A percentile compares a stretch with the other conserved stretches of the same genome.
Evolutionary conservation across 2,329 filamentous ascomycete genomes (phyloP).

Genomic region (Basipetospora sp.): DNA sequence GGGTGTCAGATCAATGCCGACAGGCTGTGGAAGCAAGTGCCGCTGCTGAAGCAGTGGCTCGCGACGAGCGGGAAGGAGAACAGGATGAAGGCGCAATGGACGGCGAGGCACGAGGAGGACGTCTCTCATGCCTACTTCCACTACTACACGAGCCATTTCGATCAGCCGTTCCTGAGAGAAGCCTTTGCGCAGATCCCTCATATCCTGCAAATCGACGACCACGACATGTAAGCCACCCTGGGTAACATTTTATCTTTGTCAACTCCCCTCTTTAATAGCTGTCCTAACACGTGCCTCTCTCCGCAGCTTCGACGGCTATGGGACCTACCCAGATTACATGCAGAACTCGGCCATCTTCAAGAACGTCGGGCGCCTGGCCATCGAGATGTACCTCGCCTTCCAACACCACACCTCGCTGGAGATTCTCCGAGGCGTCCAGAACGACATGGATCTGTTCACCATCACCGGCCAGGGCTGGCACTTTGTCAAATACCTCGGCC

Average conservation of each 20-base stretch:
- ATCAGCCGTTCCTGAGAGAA: conserved; percentile 85
- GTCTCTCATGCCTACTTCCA: conserved; percentile 95
- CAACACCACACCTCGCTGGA: conserved; percentile 95
- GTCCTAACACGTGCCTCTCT: conserved; percentile 4
- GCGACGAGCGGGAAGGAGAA: conserved; percentile 85
- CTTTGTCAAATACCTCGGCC: conserved; percentile 91
- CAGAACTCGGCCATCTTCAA: conserved; percentile 95
- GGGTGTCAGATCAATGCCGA: conserved; percentile 95
- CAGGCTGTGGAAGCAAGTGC: conserved; percentile 89
- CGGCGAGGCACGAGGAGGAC: conserved; percentile 86
- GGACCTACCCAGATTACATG: conserved; percentile 96
- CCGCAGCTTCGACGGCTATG: conserved; percentile 81
- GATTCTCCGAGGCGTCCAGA: conserved; percentile 74
- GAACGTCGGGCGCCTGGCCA: conserved; percentile 87
- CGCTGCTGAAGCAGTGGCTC: conserved; percentile 86
- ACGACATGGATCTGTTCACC: conserved; percentile 85
- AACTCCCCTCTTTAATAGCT: neutral
- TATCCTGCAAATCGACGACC: conserved; percentile 82
- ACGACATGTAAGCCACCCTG: conserved; percentile 69
- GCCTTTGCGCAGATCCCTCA: conserved; percentile 96
- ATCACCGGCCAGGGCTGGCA: conserved; percentile 97
- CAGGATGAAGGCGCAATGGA: conserved; percentile 80
- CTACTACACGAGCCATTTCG: conserved; percentile 96
- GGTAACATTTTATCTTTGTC: neutral
- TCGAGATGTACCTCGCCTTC: conserved; percentile 96